phyloP scores from a whole-genome alignment of 352 stramenopile genomes.

The Phytophthora multivora region DNA sequence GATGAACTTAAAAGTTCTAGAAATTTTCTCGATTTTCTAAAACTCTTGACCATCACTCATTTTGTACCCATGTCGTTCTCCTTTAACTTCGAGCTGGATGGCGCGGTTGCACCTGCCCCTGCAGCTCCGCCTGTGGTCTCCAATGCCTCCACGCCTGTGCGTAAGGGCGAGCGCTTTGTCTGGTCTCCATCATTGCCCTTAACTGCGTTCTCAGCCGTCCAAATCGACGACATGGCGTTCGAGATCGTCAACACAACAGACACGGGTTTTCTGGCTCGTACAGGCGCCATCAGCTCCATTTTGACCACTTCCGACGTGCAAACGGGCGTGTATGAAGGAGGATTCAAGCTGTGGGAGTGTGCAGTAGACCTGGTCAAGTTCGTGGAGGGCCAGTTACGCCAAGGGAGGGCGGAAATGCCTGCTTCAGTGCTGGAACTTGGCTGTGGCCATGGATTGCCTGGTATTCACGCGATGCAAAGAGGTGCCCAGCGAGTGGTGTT shows the following conservation, averaged over 20 bases:
- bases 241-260: slow-evolving; percentile 71
- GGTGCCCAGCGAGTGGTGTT: slow-evolving; percentile 74
- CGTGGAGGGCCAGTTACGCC: slow-evolving; percentile 36
- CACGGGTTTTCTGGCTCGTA: slow-evolving; percentile 50
- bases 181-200: slow-evolving; percentile 20
- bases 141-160: slow-evolving; percentile 28
- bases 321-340: slow-evolving; percentile 83
- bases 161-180: slow-evolving; percentile 58
- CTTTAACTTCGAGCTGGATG: slow-evolving; percentile 72
- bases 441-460: slow-evolving; percentile 79
- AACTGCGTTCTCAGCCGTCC: slow-evolving; percentile 21
- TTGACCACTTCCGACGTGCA: slow-evolving; percentile 78
- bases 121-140: not conserved
- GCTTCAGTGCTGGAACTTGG: slow-evolving; percentile 70
- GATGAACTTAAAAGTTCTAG: not conserved
- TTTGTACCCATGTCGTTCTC: slow-evolving; percentile 42
- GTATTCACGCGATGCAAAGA: slow-evolving; percentile 74
- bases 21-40: not conserved
- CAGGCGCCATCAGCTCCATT: slow-evolving; percentile 66
- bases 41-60: slow-evolving; percentile 1
- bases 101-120: not conserved
- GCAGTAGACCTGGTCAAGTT: slow-evolving; percentile 74
- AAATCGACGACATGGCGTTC: slow-evolving; percentile 46
- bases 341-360: slow-evolving; percentile 89
- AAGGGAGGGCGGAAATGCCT: slow-evolving; percentile 27